These are phyloP conservation scores for Cercospora zeae-maydis DNA, from an alignment of 2,329 filamentous ascomycete genomes.

Conservation along the genomic window DNA sequence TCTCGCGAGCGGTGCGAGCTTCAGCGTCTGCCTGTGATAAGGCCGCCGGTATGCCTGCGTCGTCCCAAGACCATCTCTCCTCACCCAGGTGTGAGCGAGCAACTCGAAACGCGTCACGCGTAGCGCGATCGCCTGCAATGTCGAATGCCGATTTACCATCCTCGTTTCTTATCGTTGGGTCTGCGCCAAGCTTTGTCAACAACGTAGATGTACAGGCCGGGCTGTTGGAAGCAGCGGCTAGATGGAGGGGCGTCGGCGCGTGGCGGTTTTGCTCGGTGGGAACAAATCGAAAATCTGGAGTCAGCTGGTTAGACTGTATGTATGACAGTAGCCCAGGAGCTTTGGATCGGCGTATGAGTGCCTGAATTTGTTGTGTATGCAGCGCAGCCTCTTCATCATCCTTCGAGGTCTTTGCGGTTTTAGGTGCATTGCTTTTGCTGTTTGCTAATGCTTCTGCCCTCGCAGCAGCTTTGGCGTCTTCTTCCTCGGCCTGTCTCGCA, in stretches of 20 bases:
- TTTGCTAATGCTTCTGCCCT: slow-evolving; percentile 34
- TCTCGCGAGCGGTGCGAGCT: slow-evolving; percentile 65
- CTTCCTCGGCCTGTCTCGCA: slow-evolving; percentile 46
- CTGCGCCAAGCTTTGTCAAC: slow-evolving; percentile 67
- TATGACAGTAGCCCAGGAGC: slow-evolving; percentile 83
- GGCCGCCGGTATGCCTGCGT: slow-evolving; percentile 66
- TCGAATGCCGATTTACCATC: slow-evolving; percentile 87
- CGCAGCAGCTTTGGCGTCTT: slow-evolving; percentile 42
- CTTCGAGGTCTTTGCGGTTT: slow-evolving; percentile 66
- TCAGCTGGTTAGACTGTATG: slow-evolving; percentile 69
- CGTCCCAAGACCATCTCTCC: slow-evolving; percentile 71
- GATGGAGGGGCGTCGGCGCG: slow-evolving; percentile 76
- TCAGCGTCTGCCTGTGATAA: slow-evolving; percentile 71
- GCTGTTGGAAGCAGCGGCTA: slow-evolving; percentile 78
- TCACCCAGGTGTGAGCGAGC: slow-evolving; percentile 81
- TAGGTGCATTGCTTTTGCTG: slow-evolving; percentile 49
- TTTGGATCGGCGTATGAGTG: slow-evolving; percentile 83
- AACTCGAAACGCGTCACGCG: slow-evolving; percentile 86
- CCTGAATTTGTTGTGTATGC: slow-evolving; percentile 85
- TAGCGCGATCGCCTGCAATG: slow-evolving; percentile 77
- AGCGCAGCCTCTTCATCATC: slow-evolving; percentile 78
- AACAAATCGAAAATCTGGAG: slow-evolving; percentile 69
- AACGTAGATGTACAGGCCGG: slow-evolving; percentile 74
- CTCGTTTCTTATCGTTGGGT: slow-evolving; percentile 66
- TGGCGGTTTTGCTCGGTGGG: slow-evolving; percentile 71